A percentile compares a stretch with the other conserved stretches of the same genome.
phyloP scores from a whole-genome alignment of 2,329 filamentous ascomycete species.

The Tolypocladium paradoxum region DNA sequence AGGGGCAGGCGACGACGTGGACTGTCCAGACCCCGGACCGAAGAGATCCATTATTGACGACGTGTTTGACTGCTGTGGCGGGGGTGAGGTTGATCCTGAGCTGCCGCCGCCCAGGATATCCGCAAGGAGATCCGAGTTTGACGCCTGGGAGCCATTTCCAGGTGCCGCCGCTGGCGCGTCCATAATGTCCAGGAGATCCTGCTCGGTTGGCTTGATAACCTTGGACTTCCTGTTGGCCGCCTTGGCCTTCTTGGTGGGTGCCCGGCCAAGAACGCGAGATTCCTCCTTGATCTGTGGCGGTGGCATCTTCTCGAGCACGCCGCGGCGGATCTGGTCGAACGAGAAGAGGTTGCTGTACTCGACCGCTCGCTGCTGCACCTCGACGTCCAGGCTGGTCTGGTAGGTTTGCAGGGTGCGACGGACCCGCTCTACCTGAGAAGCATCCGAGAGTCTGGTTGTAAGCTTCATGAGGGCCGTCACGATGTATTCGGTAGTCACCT shows the following conservation, averaged over 20 bases:
- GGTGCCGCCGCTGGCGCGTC: slow-evolving; percentile 52
- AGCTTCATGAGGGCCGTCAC: slow-evolving; percentile 91
- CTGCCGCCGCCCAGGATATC: slow-evolving; percentile 77
- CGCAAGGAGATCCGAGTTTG: slow-evolving; percentile 78
- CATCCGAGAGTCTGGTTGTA: slow-evolving; percentile 74
- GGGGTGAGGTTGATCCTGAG: slow-evolving; percentile 29
- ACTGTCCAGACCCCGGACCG: slow-evolving; percentile 31
- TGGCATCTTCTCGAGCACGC: slow-evolving; percentile 96
- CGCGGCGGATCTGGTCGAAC: slow-evolving; percentile 75
- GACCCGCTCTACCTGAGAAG: slow-evolving; percentile 77
- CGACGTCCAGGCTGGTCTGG: slow-evolving; percentile 82
- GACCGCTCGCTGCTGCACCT: slow-evolving; percentile 90
- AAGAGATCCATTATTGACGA: slow-evolving; percentile 90
- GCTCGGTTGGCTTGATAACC: slow-evolving; percentile 72
- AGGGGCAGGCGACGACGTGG: slow-evolving; percentile 20
- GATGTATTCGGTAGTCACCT: slow-evolving; percentile 91
- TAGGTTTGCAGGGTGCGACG: slow-evolving; percentile 66
- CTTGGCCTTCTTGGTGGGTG: slow-evolving; percentile 53
- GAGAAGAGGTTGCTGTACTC: slow-evolving; percentile 94
- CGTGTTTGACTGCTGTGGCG: slow-evolving; percentile 45
- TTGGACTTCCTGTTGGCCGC: slow-evolving; percentile 67
- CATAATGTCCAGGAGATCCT: slow-evolving; percentile 91
- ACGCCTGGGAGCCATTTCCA: slow-evolving; percentile 40
- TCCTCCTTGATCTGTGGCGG: slow-evolving; percentile 94
- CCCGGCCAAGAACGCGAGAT: slow-evolving; percentile 78